Percentiles rank a stretch among this genome's conserved stretches.
Conservation (phyloP, 306 rosid species). For the Biancaea sappan region DNA sequence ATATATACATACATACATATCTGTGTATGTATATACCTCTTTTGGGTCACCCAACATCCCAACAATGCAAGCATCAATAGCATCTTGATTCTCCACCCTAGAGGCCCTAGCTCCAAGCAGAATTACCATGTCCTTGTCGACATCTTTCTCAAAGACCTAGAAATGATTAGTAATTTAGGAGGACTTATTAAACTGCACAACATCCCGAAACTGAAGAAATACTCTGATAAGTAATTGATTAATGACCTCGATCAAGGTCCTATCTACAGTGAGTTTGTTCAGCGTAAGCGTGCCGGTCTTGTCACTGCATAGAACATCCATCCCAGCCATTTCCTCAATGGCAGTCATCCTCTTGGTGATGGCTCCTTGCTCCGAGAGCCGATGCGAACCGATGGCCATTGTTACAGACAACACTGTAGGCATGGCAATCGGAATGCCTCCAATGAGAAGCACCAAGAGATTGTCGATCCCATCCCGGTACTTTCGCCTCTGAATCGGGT, state of each 20-base stretch:
- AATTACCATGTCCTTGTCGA: constrained; percentile 52
- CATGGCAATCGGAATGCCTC: constrained; percentile 90
- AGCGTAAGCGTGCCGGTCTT: constrained; percentile 82
- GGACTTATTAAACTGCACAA: background rate
- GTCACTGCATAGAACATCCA: constrained; percentile 87
- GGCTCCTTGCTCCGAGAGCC: constrained; percentile 79
- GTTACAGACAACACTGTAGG: constrained; percentile 88
- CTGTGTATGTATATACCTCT: too few species aligned
- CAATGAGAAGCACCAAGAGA: constrained; percentile 83
- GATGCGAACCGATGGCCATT: constrained; percentile 88
- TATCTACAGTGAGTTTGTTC: constrained; percentile 82
- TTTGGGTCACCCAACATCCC: constrained; percentile 83
- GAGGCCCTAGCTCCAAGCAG: constrained; percentile 82
- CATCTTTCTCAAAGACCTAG: constrained; percentile 59
- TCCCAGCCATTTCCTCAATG: constrained; percentile 89
- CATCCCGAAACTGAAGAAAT: background rate
- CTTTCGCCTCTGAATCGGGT: constrained; percentile 60
- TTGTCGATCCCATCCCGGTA: constrained; percentile 83
- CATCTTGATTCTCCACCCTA: constrained; percentile 87
- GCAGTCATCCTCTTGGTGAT: constrained; percentile 93
- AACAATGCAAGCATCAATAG: constrained; percentile 84
- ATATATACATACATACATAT: too few species aligned
- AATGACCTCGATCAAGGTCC: constrained; percentile 62
- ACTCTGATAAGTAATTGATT: too few species aligned
- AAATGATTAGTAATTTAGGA: constrained; percentile 13